Percentiles rank a stretch among this genome's conserved stretches.
These are phyloP conservation scores for Pisolithus sp. DNA, from an alignment of 768 basidiomycete species.

Conservation along the genomic window DNA sequence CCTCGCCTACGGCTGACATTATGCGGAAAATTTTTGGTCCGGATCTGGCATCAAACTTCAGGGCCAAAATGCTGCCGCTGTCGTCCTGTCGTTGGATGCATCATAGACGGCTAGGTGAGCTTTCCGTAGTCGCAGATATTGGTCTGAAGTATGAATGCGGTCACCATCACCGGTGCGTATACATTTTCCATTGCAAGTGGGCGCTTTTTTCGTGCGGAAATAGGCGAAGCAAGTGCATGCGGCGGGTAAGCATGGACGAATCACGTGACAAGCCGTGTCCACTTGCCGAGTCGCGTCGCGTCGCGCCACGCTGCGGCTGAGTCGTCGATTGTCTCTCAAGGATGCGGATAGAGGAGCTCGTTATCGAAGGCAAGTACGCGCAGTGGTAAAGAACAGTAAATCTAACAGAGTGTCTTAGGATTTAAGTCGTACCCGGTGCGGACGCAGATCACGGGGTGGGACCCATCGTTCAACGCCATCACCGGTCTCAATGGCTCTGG, in stretches of 20 bases:
- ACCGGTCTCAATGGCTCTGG: constrained; percentile 94
- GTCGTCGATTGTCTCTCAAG: constrained; percentile 13
- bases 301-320: neutral
- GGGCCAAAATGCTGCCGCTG: neutral
- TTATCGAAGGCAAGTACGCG: constrained; percentile 69
- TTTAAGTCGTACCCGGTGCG: constrained; percentile 98
- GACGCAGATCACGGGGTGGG: constrained; percentile 95
- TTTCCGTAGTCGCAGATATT: neutral
- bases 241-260: too few relatives aligned
- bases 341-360: constrained; percentile 94
- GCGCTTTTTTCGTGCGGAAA: too few relatives aligned
- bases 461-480: constrained; percentile 97
- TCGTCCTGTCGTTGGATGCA: neutral
- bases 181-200: too few relatives aligned
- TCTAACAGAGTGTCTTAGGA: constrained; percentile 38
- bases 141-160: too few relatives aligned
- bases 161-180: too few relatives aligned
- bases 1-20: too few relatives aligned
- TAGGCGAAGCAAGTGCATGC: too few relatives aligned
- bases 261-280: neutral
- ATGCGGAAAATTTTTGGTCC: neutral
- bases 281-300: constrained; percentile 29
- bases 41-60: neutral
- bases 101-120: neutral
- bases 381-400: neutral